Base-by-base conservation (phyloP, 495 filamentous ascomycete species). In the Parmelia sp. region DNA sequence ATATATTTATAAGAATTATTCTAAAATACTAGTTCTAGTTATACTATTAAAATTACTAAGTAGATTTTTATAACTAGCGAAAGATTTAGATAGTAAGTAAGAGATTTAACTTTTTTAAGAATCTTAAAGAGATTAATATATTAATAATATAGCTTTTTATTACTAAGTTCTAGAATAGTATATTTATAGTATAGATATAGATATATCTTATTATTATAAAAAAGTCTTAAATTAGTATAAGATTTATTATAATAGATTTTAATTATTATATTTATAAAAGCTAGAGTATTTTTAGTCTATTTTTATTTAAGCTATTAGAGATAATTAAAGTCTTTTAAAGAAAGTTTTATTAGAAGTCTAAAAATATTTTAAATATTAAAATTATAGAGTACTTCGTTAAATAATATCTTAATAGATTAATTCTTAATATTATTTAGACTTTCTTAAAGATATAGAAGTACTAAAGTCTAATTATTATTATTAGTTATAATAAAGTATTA, bases 121-220 rank as follows among this genome's bases (percentile, higher is more conserved):
- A 14, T 40, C 14, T 40, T 40, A 40, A 60, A 40, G 12, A 21
- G 25, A 61, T 39, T 44, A 25, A 29, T 23, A 33, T 31, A 31
- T 27, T 64, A 59, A n/a, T 64, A 39, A 45, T 58, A 58, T 14
- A 44, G 11, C 21, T 61, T 61, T 51, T 44, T 23, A 17, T 61
- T 47, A 47, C 7, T 33, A 35, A 47, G 14, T 8, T 49, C 25
- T 17, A 23, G 17, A 17, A 61, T 35, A 15, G 31, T 36, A 36
- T 47, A 51, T 12, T 23, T 42, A 57, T 63, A 37, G 19, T 40
- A 57, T 55, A 63, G 21, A 31, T 17, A 7, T 21, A 55, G 29
- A 40, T 56, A 29, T 11, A 6, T 42, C n/a, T n/a, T n/a, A n/a
- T n/a, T n/a, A n/a, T n/a, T n/a, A n/a, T n/a, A n/a, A n/a, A n/a